Evolutionary conservation across 768 basidiomycete genomes (phyloP), one percentile per base, ranked within the genome.

Genomic region (Mycena rebaudengoi): DNA sequence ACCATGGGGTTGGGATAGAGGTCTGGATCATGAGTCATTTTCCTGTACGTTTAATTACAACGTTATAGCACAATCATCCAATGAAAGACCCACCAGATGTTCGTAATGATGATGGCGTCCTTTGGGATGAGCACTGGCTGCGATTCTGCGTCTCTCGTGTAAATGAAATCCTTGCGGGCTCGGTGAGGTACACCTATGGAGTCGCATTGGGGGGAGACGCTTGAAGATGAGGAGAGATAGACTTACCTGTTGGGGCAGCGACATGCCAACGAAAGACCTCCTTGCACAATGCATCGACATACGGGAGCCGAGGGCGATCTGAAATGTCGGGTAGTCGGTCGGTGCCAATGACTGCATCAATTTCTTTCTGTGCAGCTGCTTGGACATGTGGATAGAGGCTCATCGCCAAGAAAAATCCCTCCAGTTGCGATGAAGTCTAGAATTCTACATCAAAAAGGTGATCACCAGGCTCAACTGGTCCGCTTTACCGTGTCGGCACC

Each of bases 351-450:
- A 55, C 20, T 25, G 5, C 11, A 21, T 25, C 43, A 6, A 29
- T 63, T 66, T 23, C 68, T 35, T 40, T 65, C 51, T 71, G 73
- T 0, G 71, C 71, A 13, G 26, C 51, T 11, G 49, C 35, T 45
- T 72, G 72, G 13, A 70, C 49, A 0, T 66, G 65, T 6, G 70
- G 73, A 45, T 72, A 55, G 26, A 68, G 32, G 4, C 57, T 61
- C 69, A 73, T 73, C 7, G 69, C 69, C 14, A 70, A 53, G 32
- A 73, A 54, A 41, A 74, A 70, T 8, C n/a, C n/a, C n/a, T n/a
- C n/a, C n/a, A n/a, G n/a, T n/a, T n/a, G n/a, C n/a, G n/a, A n/a
- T n/a, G n/a, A n/a, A n/a, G n/a, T n/a, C n/a, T n/a, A n/a, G n/a
- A n/a, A n/a, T n/a, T n/a, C n/a, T n/a, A n/a, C n/a, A n/a, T n/a